Percentiles rank a stretch among this genome's conserved stretches.
Evolutionary conservation across 228 moss, liverwort and hornwort genomes (phyloP).

Genomic region (Sphagnum fallax): DNA sequence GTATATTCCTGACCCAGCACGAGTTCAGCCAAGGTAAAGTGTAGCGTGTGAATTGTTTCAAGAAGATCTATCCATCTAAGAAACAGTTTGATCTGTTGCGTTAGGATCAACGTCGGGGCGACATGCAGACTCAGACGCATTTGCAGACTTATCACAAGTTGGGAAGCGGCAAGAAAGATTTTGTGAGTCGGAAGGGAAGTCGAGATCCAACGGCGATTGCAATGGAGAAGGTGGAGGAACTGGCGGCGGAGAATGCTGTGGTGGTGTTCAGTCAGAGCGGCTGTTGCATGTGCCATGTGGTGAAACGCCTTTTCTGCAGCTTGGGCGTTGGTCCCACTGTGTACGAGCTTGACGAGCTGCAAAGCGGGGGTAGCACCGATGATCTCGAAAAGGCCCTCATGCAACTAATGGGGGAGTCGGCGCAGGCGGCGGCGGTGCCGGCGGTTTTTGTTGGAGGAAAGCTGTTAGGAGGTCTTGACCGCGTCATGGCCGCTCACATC

Average conservation of each 20-base stretch:
- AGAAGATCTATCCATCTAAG: no score
- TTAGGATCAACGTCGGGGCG: not conserved
- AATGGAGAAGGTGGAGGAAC: slow-evolving; percentile 26
- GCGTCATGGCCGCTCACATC: slow-evolving; percentile 34
- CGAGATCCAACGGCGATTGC: slow-evolving; percentile 17
- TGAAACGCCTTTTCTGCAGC: slow-evolving; percentile 38
- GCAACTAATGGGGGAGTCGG: slow-evolving; percentile 12
- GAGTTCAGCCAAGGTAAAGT: no score
- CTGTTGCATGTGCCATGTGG: slow-evolving; percentile 47
- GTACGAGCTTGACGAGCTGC: slow-evolving; percentile 36
- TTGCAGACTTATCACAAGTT: not conserved
- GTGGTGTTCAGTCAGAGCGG: slow-evolving; percentile 37
- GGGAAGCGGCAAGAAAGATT: not conserved
- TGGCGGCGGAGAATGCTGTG: slow-evolving; percentile 38
- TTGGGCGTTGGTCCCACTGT: slow-evolving; percentile 37
- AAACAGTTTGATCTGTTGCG: no score
- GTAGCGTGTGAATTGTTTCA: no score
- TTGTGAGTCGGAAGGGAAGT: slow-evolving; percentile 4
- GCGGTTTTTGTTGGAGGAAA: slow-evolving; percentile 35
- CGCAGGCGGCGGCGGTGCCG: slow-evolving; percentile 10
- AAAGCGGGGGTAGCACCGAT: slow-evolving; percentile 9
- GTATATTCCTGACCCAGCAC: no score
- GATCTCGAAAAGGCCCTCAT: slow-evolving; percentile 30
- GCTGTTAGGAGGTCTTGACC: slow-evolving; percentile 29
- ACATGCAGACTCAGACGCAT: not conserved